Conservation (phyloP, 2,329 filamentous ascomycete species). For the Arthrobotrys conoides region DNA sequence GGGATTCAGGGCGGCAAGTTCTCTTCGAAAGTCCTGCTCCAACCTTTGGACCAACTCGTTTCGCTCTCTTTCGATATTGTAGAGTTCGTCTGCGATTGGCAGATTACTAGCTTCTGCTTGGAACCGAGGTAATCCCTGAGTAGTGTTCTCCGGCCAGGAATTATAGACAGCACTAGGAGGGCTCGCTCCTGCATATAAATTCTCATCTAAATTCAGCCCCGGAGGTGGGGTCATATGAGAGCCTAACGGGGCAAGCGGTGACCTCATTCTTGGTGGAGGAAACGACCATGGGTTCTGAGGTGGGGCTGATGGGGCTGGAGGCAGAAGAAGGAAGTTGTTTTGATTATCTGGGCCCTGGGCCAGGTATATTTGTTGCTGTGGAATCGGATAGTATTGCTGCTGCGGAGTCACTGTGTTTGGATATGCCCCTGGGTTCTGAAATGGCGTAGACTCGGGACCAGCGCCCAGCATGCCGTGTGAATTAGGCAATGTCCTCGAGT, state of each 20-base stretch:
- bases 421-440: not conserved
- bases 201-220: slow-evolving; percentile 27
- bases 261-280: slow-evolving; percentile 27
- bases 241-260: slow-evolving; percentile 36
- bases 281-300: not conserved
- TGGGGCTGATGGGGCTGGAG: not conserved
- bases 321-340: slow-evolving; percentile 40
- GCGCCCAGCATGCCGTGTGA: too few relatives aligned
- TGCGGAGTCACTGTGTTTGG: not conserved
- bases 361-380: not conserved
- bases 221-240: slow-evolving; percentile 45
- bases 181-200: not conserved
- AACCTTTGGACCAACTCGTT: not conserved
- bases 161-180: not conserved
- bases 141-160: not conserved
- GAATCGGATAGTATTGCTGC: slow-evolving; percentile 27
- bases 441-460: too few relatives aligned
- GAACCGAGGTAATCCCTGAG: not conserved
- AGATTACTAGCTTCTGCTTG: not conserved
- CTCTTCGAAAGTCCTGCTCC: not conserved
- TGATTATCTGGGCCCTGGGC: slow-evolving; percentile 43
- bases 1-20: not conserved
- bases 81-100: not conserved
- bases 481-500: too few relatives aligned
- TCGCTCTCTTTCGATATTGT: not conserved